Percentiles rank a stretch among this genome's conserved stretches.
These are phyloP conservation scores for Keqinozyma sinolaborantium DNA, from an alignment of 1,139 yeast species.

Conservation along the genomic window DNA sequence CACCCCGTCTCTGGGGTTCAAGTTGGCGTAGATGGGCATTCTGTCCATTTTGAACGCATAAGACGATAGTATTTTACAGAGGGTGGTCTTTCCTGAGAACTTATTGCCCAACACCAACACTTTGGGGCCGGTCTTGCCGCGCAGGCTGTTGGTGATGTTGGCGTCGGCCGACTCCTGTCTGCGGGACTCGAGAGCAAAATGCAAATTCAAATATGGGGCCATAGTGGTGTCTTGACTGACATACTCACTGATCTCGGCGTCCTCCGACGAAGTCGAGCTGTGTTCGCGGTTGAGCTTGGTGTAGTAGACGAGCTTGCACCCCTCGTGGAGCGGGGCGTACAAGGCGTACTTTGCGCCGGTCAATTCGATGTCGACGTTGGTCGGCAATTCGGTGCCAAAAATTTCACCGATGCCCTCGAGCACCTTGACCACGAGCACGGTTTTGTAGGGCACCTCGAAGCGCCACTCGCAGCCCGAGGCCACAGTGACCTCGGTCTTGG, in stretches of 20 bases:
- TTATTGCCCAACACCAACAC: constrained; percentile 72
- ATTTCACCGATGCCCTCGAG: constrained; percentile 77
- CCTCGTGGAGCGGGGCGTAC: constrained; percentile 55
- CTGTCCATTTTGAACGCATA: constrained; percentile 74
- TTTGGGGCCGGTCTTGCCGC: constrained; percentile 49
- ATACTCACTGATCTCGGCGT: constrained; percentile 49
- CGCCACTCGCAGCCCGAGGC: constrained; percentile 70
- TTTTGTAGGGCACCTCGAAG: constrained; percentile 64
- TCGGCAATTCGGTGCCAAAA: constrained; percentile 88
- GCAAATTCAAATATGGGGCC: constrained; percentile 63
- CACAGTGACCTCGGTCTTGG: constrained; percentile 5
- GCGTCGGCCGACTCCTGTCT: constrained; percentile 39
- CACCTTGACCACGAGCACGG: constrained; percentile 54
- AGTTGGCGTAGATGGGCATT: constrained; percentile 68
- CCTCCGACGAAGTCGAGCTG: constrained; percentile 26
- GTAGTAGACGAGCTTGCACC: constrained; percentile 48
- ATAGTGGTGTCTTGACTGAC: constrained; percentile 68
- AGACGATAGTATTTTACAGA: constrained; percentile 65
- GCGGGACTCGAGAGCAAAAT: constrained; percentile 68
- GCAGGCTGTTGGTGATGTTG: constrained; percentile 14
- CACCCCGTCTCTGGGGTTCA: constrained; percentile 78
- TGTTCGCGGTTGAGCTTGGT: constrained; percentile 46
- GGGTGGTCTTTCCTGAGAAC: constrained; percentile 74
- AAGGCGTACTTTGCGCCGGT: constrained; percentile 55
- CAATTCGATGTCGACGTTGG: constrained; percentile 60